These are phyloP conservation scores for Leccinellum luteum DNA, from an alignment of 768 basidiomycete genomes.

Conservation along the genomic window DNA sequence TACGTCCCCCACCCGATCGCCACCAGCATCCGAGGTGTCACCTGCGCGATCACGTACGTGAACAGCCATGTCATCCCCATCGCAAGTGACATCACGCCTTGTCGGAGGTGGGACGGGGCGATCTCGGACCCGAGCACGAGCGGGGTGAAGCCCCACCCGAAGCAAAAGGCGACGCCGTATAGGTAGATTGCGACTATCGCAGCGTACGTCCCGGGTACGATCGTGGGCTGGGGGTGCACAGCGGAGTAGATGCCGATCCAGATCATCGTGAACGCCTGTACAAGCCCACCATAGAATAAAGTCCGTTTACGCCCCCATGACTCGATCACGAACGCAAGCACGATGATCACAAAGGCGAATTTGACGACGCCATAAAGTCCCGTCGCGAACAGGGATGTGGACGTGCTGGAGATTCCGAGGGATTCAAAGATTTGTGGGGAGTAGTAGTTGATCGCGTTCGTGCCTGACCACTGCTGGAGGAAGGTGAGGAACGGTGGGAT, in stretches of 20 bases:
- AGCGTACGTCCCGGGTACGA: conserved; percentile 33
- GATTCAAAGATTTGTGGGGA: conserved; percentile 35
- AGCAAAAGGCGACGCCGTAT: conserved; percentile 35
- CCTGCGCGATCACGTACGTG: conserved; percentile 37
- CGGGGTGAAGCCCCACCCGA: conserved; percentile 34
- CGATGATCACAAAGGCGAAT: conserved; percentile 29
- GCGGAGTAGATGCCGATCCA: conserved; percentile 35
- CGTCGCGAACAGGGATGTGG: conserved; percentile 36
- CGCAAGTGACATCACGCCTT: conserved; percentile 32
- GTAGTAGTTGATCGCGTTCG: conserved; percentile 43
- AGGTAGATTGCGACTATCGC: conserved; percentile 37
- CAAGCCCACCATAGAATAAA: conserved; percentile 36
- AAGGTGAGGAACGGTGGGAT: conserved; percentile 34
- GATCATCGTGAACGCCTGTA: conserved; percentile 36
- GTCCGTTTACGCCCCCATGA: conserved; percentile 38
- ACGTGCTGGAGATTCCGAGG: conserved; percentile 34
- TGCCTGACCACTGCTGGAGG: conserved; percentile 41
- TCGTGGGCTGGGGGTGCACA: conserved; percentile 24
- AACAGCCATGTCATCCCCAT: conserved; percentile 35
- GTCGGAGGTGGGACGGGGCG: conserved; percentile 36
- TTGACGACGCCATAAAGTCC: conserved; percentile 44
- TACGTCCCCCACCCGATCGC: conserved; percentile 31
- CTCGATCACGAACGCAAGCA: conserved; percentile 39
- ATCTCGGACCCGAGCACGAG: conserved; percentile 36
- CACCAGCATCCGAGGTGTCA: conserved; percentile 37